These are phyloP conservation scores for Boletellus deceptivus DNA, from an alignment of 1,284 basidiomycete genomes.

Conservation along the genomic window DNA sequence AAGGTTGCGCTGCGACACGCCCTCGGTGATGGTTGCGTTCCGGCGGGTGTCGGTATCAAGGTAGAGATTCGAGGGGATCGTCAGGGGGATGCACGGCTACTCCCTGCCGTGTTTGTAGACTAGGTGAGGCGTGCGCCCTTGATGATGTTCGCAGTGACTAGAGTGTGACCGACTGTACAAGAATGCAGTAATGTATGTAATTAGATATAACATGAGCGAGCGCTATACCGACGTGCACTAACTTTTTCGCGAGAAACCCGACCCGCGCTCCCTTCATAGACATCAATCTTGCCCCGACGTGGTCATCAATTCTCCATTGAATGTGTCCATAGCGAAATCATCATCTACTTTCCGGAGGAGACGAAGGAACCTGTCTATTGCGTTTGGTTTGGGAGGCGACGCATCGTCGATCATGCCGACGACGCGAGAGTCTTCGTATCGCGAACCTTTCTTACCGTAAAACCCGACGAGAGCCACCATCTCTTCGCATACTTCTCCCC, in stretches of 20 bases:
- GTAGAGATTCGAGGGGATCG: conserved; percentile 50
- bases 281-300: conserved; percentile 2
- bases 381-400: conserved; percentile 40
- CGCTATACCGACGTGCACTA: conserved; percentile 4
- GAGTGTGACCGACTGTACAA: background rate
- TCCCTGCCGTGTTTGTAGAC: conserved; percentile 23
- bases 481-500: conserved; percentile 49
- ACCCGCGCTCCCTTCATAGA: background rate
- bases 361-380: conserved; percentile 48
- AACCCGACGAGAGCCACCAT: conserved; percentile 47
- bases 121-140: background rate
- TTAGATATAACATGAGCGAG: conserved; percentile 1
- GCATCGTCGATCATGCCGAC: conserved; percentile 49
- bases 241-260: background rate
- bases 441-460: conserved; percentile 56
- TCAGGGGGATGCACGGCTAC: conserved; percentile 39
- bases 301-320: conserved; percentile 3
- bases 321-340: conserved; percentile 16
- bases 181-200: background rate
- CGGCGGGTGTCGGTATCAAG: conserved; percentile 70
- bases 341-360: conserved; percentile 48
- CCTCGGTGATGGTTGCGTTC: conserved; percentile 72
- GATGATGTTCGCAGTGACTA: background rate
- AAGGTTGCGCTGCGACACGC: conserved; percentile 67
- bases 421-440: conserved; percentile 48